Conservation (phyloP, 2,329 filamentous ascomycete species). For the Seiridium unicorne region DNA sequence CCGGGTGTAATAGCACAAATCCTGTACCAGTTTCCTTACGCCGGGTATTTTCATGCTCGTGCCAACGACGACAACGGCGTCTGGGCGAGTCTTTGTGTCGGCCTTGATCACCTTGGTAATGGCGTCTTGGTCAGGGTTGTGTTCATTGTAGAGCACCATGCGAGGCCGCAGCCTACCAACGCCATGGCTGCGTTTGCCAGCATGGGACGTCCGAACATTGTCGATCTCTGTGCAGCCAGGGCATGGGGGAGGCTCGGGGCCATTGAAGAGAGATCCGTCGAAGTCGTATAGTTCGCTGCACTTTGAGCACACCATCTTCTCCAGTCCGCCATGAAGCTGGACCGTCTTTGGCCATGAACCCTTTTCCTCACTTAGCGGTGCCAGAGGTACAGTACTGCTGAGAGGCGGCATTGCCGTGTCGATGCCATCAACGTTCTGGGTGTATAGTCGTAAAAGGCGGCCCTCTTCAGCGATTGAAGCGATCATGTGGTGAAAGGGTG, state of each 20-base stretch:
- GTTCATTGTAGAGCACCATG: constrained; percentile 96
- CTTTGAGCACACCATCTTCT: constrained; percentile 97
- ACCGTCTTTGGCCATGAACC: constrained; percentile 92
- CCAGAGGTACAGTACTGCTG: constrained; percentile 76
- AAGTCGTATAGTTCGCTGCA: constrained; percentile 78
- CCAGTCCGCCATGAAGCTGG: constrained; percentile 88
- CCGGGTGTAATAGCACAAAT: constrained; percentile 86
- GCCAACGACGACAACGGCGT: constrained; percentile 91
- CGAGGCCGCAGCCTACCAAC: constrained; percentile 86
- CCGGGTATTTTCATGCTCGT: constrained; percentile 95
- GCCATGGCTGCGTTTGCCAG: constrained; percentile 88
- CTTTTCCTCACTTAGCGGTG: constrained; percentile 73
- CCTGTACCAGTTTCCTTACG: constrained; percentile 82
- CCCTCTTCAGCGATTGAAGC: constrained; percentile 86
- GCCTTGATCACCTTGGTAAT: constrained; percentile 88
- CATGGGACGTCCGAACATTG: constrained; percentile 68
- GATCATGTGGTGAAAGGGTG: constrained; percentile 88
- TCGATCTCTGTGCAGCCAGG: constrained; percentile 72
- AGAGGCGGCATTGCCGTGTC: constrained; percentile 82
- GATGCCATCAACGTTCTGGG: constrained; percentile 95
- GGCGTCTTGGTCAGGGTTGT: constrained; percentile 93
- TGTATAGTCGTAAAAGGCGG: constrained; percentile 85
- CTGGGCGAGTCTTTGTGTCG: constrained; percentile 81
- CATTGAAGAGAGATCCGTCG: constrained; percentile 75
- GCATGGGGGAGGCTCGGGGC: constrained; percentile 81